These are phyloP conservation scores for Clitoria ternatea DNA, from an alignment of 306 rosid genomes.

Conservation along the genomic window DNA sequence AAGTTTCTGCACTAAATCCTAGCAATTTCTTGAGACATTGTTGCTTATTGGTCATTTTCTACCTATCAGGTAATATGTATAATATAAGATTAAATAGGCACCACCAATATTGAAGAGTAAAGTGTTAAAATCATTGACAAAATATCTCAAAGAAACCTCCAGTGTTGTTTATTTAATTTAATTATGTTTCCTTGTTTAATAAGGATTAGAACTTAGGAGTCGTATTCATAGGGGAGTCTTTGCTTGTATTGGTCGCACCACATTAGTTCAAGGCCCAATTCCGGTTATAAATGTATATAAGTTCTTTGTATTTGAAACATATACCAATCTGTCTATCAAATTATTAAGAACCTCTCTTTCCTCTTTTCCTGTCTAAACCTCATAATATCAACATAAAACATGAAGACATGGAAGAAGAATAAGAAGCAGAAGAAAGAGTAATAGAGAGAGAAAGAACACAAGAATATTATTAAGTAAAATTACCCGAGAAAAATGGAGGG, in stretches of 20 bases:
- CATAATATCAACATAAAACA: not conserved
- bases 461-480: slow-evolving; percentile 4
- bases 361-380: slow-evolving; percentile 9
- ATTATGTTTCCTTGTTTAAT: not conserved
- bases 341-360: slow-evolving; percentile 17
- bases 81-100: not conserved
- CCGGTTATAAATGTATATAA: not conserved
- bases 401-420: not conserved
- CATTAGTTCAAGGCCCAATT: not conserved
- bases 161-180: not conserved
- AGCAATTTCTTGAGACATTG: not conserved
- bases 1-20: not conserved
- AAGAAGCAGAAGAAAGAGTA: not conserved
- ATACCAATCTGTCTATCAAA: slow-evolving; percentile 10
- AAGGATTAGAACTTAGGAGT: not conserved
- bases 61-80: not conserved
- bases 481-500: slow-evolving; percentile 95
- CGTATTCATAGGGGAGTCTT: not conserved
- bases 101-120: not conserved
- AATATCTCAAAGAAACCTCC: not conserved
- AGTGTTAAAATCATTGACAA: not conserved
- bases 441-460: not conserved
- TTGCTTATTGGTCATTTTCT: not conserved
- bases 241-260: not conserved
- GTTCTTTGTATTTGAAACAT: slow-evolving; percentile 7